These are phyloP conservation scores for Alternaria conjuncta DNA, from an alignment of 2,329 filamentous ascomycete species.

Conservation along the genomic window DNA sequence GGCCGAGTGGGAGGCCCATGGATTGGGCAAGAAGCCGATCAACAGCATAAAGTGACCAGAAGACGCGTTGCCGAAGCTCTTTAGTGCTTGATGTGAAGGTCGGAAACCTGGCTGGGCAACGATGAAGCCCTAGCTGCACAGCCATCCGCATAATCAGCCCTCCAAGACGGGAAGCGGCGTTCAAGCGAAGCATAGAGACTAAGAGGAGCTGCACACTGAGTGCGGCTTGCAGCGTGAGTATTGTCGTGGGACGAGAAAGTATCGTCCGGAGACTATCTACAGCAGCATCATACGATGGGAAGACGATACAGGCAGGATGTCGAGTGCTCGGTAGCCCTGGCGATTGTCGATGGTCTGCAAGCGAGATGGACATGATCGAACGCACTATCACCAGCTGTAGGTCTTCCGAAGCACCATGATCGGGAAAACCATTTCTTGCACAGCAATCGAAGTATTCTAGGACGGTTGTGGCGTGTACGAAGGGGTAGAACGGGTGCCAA, in stretches of 20 bases:
- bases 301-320: slow-evolving; percentile 55
- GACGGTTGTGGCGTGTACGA: slow-evolving; percentile 61
- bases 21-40: slow-evolving; percentile 64
- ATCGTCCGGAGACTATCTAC: slow-evolving; percentile 58
- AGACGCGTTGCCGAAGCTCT: slow-evolving; percentile 59
- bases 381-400: slow-evolving; percentile 55
- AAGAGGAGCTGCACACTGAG: slow-evolving; percentile 63
- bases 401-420: slow-evolving; percentile 26
- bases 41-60: slow-evolving; percentile 64
- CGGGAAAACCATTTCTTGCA: slow-evolving; percentile 41
- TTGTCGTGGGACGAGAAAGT: slow-evolving; percentile 56
- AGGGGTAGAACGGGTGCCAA: slow-evolving; percentile 65
- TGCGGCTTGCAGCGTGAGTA: slow-evolving; percentile 56
- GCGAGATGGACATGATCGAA: slow-evolving; percentile 61
- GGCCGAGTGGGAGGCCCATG: slow-evolving; percentile 61
- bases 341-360: slow-evolving; percentile 60
- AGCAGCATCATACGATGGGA: slow-evolving; percentile 58
- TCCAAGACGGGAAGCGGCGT: slow-evolving; percentile 63
- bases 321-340: slow-evolving; percentile 20
- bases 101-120: slow-evolving; percentile 61
- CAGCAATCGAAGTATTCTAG: slow-evolving; percentile 56
- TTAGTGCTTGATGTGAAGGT: slow-evolving; percentile 58
- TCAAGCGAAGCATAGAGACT: slow-evolving; percentile 62
- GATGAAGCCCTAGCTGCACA: slow-evolving; percentile 65
- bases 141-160: slow-evolving; percentile 63